phyloP scores from a whole-genome alignment of 495 filamentous ascomycete species.

The Hypoxylon crocopeplum region DNA sequence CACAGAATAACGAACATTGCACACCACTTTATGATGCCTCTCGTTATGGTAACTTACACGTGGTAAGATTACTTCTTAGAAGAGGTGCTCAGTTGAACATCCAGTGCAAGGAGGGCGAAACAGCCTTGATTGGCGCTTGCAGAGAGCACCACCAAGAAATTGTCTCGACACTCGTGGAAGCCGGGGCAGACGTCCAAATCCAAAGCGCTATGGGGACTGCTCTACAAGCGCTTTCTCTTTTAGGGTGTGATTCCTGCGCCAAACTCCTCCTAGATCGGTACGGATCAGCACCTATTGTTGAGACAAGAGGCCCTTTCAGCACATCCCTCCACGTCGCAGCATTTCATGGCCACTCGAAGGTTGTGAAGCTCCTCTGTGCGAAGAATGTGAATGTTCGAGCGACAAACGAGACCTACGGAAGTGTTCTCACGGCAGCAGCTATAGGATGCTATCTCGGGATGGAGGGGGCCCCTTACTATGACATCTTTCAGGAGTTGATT shows the following conservation, averaged over 20 bases:
- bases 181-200: neutral
- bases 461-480: neutral
- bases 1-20: slow-evolving; percentile 7
- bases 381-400: neutral
- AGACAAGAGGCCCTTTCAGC: slow-evolving; percentile 2
- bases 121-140: slow-evolving; percentile 10
- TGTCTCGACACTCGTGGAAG: neutral
- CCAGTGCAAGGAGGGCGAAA: neutral
- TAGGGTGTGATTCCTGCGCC: slow-evolving; percentile 3
- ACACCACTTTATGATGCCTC: slow-evolving; percentile 9
- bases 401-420: slow-evolving; percentile 1
- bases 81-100: slow-evolving; percentile 2
- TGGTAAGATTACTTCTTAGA: slow-evolving; percentile 3
- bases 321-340: slow-evolving; percentile 19
- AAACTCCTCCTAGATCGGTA: neutral
- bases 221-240: neutral
- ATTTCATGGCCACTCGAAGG: slow-evolving; percentile 2
- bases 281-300: neutral
- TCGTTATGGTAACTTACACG: slow-evolving; percentile 6
- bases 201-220: neutral
- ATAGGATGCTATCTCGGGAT: neutral
- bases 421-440: slow-evolving; percentile 1
- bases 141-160: slow-evolving; percentile 6
- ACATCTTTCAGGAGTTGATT: slow-evolving; percentile 1
- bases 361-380: slow-evolving; percentile 11